Conservation (phyloP, 2,329 filamentous ascomycete genomes). For the Trichoderma endophyticum region DNA sequence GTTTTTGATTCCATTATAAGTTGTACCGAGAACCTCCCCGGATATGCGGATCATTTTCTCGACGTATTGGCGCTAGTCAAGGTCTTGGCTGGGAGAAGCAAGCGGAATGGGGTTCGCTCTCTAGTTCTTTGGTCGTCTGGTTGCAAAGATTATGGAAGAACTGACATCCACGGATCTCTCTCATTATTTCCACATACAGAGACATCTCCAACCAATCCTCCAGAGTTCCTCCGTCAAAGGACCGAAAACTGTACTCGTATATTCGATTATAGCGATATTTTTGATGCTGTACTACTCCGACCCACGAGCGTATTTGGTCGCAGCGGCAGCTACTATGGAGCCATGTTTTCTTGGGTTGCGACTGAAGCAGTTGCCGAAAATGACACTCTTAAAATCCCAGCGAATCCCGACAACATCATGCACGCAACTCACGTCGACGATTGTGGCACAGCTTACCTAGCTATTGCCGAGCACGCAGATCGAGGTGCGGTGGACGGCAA, state of each 20-base stretch:
- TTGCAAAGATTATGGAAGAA: slow-evolving; percentile 49
- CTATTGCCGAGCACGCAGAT: slow-evolving; percentile 39
- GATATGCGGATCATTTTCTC: slow-evolving; percentile 40
- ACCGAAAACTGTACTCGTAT: slow-evolving; percentile 33
- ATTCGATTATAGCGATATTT: slow-evolving; percentile 37
- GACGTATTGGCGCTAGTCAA: slow-evolving; percentile 36
- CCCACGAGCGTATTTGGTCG: slow-evolving; percentile 48
- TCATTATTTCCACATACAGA: slow-evolving; percentile 43
- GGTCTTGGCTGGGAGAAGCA: slow-evolving; percentile 27
- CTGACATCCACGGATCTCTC: slow-evolving; percentile 33
- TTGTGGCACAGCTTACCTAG: slow-evolving; percentile 46
- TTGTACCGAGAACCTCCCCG: slow-evolving; percentile 39
- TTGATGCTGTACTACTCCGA: slow-evolving; percentile 43
- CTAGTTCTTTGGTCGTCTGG: slow-evolving; percentile 47
- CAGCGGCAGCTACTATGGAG: slow-evolving; percentile 43
- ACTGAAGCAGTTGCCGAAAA: slow-evolving; percentile 22
- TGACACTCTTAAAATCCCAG: slow-evolving; percentile 31
- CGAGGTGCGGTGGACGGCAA: slow-evolving; percentile 33
- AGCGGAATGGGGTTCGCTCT: slow-evolving; percentile 28
- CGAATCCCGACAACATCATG: slow-evolving; percentile 37
- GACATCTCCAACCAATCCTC: slow-evolving; percentile 36
- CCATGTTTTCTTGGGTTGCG: slow-evolving; percentile 36
- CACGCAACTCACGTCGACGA: slow-evolving; percentile 50
- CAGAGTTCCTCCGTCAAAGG: slow-evolving; percentile 30
- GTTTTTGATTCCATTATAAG: slow-evolving; percentile 23